Evolutionary conservation across 352 stramenopile species (phyloP).

Genomic region (Phytopythium helicoides): DNA sequence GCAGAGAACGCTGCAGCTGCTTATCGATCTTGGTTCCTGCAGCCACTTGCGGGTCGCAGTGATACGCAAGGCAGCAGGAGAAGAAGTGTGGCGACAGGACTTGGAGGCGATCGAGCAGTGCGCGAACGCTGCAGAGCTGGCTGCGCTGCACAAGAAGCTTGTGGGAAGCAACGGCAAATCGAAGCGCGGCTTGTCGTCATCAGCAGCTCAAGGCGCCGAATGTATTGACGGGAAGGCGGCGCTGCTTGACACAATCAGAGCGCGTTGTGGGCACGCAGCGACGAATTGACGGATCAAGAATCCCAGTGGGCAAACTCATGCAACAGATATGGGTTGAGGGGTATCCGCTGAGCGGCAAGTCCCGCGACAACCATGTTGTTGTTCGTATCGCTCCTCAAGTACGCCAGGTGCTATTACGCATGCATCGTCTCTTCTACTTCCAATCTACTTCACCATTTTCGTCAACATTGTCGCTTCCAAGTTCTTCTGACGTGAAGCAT

Average conservation of each 20-base stretch:
- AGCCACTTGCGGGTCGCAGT: slow-evolving; percentile 17
- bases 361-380: slow-evolving; percentile 40
- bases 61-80: not conserved
- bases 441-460: slow-evolving; percentile 37
- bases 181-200: not conserved
- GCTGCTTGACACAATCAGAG: slow-evolving; percentile 36
- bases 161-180: slow-evolving; percentile 39
- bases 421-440: slow-evolving; percentile 79
- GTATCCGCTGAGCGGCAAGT: slow-evolving; percentile 33
- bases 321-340: slow-evolving; percentile 52
- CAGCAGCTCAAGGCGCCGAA: slow-evolving; percentile 2
- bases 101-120: slow-evolving; percentile 59
- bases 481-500: slow-evolving; percentile 6
- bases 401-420: slow-evolving; percentile 54
- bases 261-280: slow-evolving; percentile 56
- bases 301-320: slow-evolving; percentile 58
- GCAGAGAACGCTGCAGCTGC: slow-evolving; percentile 36
- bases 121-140: slow-evolving; percentile 42
- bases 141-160: slow-evolving; percentile 51
- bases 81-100: slow-evolving; percentile 8
- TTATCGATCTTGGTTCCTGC: slow-evolving; percentile 39
- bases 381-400: slow-evolving; percentile 38
- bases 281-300: slow-evolving; percentile 67
- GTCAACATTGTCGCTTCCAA: slow-evolving; percentile 14
- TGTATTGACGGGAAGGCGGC: slow-evolving; percentile 25